phyloP scores from a whole-genome alignment of 1,139 yeast genomes.

The Pichia kudriavzevii region DNA sequence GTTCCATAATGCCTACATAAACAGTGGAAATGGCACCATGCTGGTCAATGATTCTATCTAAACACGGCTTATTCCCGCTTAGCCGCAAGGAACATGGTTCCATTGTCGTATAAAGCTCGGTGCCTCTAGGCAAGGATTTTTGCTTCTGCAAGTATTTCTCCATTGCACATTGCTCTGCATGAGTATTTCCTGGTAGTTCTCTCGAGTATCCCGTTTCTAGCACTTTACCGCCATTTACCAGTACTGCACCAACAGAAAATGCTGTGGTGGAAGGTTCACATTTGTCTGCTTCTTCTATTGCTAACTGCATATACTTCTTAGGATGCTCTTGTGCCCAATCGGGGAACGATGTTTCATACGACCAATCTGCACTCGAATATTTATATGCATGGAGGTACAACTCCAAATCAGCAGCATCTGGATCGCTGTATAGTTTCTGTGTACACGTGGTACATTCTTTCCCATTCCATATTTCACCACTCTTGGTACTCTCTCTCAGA shows the following conservation, averaged over 20 bases:
- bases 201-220: conserved; percentile 81
- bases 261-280: conserved; percentile 84
- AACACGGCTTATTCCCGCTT: conserved; percentile 88
- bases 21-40: conserved; percentile 12
- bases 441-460: conserved; percentile 65
- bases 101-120: conserved; percentile 91
- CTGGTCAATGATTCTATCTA: conserved; percentile 56
- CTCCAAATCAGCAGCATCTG: conserved; percentile 78
- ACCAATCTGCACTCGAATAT: conserved; percentile 50
- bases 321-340: conserved; percentile 74
- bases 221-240: conserved; percentile 52
- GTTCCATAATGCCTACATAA: conserved; percentile 90
- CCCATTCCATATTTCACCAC: conserved; percentile 34
- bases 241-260: conserved; percentile 87
- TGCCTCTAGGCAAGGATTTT: conserved; percentile 56
- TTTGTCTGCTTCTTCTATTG: conserved; percentile 69
- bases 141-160: conserved; percentile 53
- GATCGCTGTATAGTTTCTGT: conserved; percentile 75
- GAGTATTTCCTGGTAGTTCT: conserved; percentile 92
- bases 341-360: conserved; percentile 72
- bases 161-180: conserved; percentile 94
- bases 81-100: conserved; percentile 90
- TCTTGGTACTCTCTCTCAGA: conserved; percentile 35
- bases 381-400: conserved; percentile 86
- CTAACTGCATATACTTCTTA: conserved; percentile 47